Percentiles rank a stretch among this genome's conserved stretches.
Evolutionary conservation across 257 asterid genomes (phyloP).

Genomic region (Ophiorrhiza pumila): DNA sequence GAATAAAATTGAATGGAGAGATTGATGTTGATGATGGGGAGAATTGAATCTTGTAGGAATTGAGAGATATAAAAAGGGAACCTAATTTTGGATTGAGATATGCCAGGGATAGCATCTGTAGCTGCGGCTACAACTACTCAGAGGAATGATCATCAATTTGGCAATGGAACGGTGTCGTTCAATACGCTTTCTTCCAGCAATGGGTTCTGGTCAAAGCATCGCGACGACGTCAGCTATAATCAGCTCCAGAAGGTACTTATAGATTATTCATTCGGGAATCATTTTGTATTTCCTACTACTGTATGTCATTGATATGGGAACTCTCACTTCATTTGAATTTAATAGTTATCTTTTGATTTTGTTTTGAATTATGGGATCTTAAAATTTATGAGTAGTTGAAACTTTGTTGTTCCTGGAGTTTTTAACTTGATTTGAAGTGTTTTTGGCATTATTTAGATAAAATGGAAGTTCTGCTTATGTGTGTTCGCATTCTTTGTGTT

Average conservation of each 20-base stretch:
- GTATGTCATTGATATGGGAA: neutral
- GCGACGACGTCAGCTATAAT: constrained; percentile 57
- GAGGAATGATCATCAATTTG: constrained; percentile 39
- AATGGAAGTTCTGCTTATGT: neutral
- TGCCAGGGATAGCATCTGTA: constrained; percentile 68
- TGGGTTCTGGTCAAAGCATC: constrained; percentile 81
- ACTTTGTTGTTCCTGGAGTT: neutral
- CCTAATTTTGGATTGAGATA: constrained; percentile 32
- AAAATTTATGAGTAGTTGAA: neutral
- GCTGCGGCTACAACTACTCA: constrained; percentile 17
- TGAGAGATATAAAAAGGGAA: constrained; percentile 11
- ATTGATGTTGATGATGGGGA: constrained; percentile 33
- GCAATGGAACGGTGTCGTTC: constrained; percentile 38
- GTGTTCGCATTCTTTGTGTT: neutral
- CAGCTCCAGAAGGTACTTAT: constrained; percentile 83
- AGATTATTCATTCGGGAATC: neutral
- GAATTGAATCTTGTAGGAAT: constrained; percentile 39
- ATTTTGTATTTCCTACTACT: neutral
- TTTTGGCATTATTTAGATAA: neutral
- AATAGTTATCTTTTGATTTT: neutral
- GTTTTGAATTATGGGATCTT: neutral
- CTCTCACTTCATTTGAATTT: neutral
- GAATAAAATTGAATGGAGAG: constrained; percentile 10
- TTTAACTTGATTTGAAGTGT: constrained; percentile 5
- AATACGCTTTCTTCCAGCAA: constrained; percentile 43